Evolutionary conservation across 2,329 filamentous ascomycete genomes (phyloP).

Genomic region (Epichloe elymi): DNA sequence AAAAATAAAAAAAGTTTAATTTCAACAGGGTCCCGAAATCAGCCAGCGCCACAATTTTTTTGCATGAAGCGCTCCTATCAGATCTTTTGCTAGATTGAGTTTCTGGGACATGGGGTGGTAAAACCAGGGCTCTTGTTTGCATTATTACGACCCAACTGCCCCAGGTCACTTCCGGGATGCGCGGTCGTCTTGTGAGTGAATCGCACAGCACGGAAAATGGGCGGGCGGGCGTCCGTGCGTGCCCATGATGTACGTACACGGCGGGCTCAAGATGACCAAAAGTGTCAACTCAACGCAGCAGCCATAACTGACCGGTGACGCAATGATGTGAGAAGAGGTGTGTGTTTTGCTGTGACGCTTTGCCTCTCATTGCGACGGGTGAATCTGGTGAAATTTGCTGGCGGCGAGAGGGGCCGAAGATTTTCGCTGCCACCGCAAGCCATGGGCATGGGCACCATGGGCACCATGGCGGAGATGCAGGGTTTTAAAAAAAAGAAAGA

Average conservation of each 20-base stretch:
- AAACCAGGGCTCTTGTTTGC: neutral
- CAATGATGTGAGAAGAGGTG: too few relatives aligned
- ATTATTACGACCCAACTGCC: neutral
- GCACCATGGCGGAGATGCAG: neutral
- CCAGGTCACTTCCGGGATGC: neutral
- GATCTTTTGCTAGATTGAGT: neutral
- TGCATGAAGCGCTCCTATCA: neutral
- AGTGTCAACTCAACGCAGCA: too few relatives aligned
- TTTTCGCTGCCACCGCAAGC: neutral
- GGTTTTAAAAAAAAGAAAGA: neutral
- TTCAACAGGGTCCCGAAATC: neutral
- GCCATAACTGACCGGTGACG: too few relatives aligned
- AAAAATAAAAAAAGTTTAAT: neutral
- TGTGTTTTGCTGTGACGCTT: too few relatives aligned
- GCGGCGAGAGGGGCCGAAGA: neutral
- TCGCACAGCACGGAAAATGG: neutral
- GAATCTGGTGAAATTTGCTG: neutral
- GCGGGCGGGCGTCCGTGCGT: neutral
- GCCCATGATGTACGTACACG: too few relatives aligned
- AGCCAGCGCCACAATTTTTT: neutral
- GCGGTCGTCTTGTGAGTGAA: neutral
- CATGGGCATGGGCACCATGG: neutral
- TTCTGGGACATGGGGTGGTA: neutral
- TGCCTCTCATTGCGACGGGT: neutral
- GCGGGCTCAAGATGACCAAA: too few relatives aligned